Evolutionary conservation across 305 asterid species (phyloP).

Genomic region (Salvia sclarea): DNA sequence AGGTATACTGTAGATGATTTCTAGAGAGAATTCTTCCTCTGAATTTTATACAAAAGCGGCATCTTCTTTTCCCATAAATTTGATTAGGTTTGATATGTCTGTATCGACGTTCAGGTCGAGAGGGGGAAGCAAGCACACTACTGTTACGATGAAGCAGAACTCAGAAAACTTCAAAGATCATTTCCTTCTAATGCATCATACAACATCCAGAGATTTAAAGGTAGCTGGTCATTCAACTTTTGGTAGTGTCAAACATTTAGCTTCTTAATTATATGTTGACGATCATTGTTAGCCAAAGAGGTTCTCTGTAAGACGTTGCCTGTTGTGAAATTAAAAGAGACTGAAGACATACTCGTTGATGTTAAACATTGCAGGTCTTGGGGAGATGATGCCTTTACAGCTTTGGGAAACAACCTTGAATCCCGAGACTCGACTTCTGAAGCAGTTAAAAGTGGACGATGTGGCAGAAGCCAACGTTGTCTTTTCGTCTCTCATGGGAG

Average conservation of each 20-base stretch:
- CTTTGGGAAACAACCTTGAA: constrained; percentile 95
- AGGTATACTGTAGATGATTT: constrained; percentile 52
- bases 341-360: neutral
- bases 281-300: neutral
- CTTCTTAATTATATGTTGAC: neutral
- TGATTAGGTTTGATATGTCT: constrained; percentile 22
- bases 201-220: constrained; percentile 97
- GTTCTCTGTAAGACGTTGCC: neutral
- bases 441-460: constrained; percentile 81
- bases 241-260: neutral
- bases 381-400: constrained; percentile 98
- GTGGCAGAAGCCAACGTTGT: constrained; percentile 86
- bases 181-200: constrained; percentile 92
- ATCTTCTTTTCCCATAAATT: constrained; percentile 18
- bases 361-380: constrained; percentile 65
- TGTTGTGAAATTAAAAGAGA: neutral
- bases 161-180: constrained; percentile 59
- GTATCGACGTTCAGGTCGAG: constrained; percentile 64
- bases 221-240: constrained; percentile 27
- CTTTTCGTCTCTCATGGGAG: constrained; percentile 95
- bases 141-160: constrained; percentile 84
- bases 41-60: constrained; percentile 4
- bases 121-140: constrained; percentile 85
- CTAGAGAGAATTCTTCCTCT: neutral
- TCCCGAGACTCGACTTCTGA: constrained; percentile 78